Evolutionary conservation across 768 basidiomycete genomes (phyloP).

Genomic region (Collybiopsis confluens): DNA sequence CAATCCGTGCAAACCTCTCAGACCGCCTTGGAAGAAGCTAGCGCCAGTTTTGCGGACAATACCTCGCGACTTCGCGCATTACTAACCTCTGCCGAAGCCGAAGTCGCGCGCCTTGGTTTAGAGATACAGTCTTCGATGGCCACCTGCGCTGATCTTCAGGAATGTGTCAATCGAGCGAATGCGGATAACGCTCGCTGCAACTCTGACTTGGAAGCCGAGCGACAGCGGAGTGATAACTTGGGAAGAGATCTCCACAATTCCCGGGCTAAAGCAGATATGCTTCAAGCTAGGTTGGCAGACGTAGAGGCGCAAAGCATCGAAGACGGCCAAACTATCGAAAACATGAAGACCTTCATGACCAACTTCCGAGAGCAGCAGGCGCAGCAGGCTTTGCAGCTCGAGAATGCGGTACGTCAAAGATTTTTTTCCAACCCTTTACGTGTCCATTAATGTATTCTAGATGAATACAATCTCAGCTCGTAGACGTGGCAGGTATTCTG

Average conservation of each 20-base stretch:
- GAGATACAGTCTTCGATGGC: not conserved
- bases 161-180: not conserved
- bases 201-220: not conserved
- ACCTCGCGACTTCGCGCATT: not conserved
- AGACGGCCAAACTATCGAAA: not conserved
- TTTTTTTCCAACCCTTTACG: no score
- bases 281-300: not conserved
- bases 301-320: not conserved
- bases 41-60: not conserved
- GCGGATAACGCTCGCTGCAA: not conserved
- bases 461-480: not conserved
- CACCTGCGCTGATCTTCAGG: not conserved
- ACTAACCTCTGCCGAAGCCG: not conserved
- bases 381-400: no score
- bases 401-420: not conserved
- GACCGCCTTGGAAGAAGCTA: not conserved
- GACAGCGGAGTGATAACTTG: not conserved
- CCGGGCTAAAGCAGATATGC: not conserved
- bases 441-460: no score
- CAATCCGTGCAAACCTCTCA: not conserved
- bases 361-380: no score
- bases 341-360: no score
- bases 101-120: not conserved
- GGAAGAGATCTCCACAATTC: not conserved
- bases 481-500: not conserved